phyloP scores from a whole-genome alignment of 495 filamentous ascomycete species.

The Podospora comata region DNA sequence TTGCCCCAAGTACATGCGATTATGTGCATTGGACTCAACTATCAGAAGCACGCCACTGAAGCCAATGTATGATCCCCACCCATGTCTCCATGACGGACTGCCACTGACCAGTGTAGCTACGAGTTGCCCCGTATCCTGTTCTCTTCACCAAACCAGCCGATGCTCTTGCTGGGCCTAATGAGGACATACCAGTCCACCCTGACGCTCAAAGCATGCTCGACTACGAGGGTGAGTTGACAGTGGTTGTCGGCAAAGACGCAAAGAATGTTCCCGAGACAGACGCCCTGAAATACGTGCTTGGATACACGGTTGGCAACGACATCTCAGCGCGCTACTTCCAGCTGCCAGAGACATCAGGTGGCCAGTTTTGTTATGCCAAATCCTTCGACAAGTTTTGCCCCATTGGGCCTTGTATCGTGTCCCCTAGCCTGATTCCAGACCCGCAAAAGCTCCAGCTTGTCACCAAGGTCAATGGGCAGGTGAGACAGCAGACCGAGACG shows the following conservation, averaged over 20 bases:
- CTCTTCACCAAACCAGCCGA: slow-evolving; percentile 49
- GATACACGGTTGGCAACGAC: slow-evolving; percentile 36
- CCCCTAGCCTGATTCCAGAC: not conserved
- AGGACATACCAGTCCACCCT: slow-evolving; percentile 33
- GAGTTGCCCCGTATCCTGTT: slow-evolving; percentile 41
- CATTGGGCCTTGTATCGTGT: slow-evolving; percentile 39
- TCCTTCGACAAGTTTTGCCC: slow-evolving; percentile 41
- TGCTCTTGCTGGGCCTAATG: slow-evolving; percentile 38
- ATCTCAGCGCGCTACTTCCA: slow-evolving; percentile 20
- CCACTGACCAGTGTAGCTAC: slow-evolving; percentile 32
- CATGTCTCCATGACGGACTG: not conserved
- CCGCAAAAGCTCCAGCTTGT: not conserved
- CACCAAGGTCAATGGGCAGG: slow-evolving; percentile 11
- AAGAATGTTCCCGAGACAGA: slow-evolving; percentile 37
- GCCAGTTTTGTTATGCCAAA: slow-evolving; percentile 33
- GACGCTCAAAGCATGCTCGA: slow-evolving; percentile 47
- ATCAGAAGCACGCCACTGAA: slow-evolving; percentile 22
- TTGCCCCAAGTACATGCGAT: slow-evolving; percentile 12
- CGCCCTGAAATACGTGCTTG: slow-evolving; percentile 33
- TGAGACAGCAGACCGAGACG: slow-evolving; percentile 3
- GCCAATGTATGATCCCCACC: slow-evolving; percentile 11
- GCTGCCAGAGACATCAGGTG: slow-evolving; percentile 14
- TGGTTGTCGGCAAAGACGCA: slow-evolving; percentile 38
- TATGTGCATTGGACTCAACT: slow-evolving; percentile 28
- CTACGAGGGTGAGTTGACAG: slow-evolving; percentile 39